phyloP scores from a whole-genome alignment of 2,329 filamentous ascomycete genomes.

The Pyrenochaeta sp. region DNA sequence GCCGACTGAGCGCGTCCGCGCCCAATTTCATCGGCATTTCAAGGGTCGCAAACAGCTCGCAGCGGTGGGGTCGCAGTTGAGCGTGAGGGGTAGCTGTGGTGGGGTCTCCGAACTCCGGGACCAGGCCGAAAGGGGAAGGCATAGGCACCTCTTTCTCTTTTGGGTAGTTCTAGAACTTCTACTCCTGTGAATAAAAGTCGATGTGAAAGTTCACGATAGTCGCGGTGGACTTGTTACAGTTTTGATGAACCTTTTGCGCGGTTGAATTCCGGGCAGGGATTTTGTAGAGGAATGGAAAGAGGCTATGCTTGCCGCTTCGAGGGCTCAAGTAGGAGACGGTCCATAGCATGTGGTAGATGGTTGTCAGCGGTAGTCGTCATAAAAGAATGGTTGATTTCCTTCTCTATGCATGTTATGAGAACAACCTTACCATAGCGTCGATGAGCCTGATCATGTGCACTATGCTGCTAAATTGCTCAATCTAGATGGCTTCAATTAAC shows the following conservation, averaged over 20 bases:
- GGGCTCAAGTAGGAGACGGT: background rate
- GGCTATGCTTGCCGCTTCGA: background rate
- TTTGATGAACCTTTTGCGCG: too few species aligned
- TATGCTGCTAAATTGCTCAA: too few species aligned
- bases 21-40: background rate
- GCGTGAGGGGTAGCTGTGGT: conserved; percentile 4
- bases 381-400: too few species aligned
- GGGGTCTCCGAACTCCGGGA: background rate
- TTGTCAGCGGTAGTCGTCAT: too few species aligned
- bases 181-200: too few species aligned
- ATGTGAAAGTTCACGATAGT: background rate
- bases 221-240: too few species aligned
- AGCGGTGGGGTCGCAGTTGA: conserved; percentile 4
- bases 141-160: background rate
- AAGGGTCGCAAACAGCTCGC: background rate
- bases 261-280: too few species aligned
- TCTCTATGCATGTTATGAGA: too few species aligned
- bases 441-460: too few species aligned
- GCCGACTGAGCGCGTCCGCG: background rate
- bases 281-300: background rate
- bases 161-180: background rate
- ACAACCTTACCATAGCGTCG: too few species aligned
- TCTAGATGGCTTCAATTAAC: too few species aligned
- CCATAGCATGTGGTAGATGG: too few species aligned
- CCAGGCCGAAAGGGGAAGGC: background rate